phyloP scores from a whole-genome alignment of 2,329 filamentous ascomycete species.

The Zelopaecilomyces penicillatus region DNA sequence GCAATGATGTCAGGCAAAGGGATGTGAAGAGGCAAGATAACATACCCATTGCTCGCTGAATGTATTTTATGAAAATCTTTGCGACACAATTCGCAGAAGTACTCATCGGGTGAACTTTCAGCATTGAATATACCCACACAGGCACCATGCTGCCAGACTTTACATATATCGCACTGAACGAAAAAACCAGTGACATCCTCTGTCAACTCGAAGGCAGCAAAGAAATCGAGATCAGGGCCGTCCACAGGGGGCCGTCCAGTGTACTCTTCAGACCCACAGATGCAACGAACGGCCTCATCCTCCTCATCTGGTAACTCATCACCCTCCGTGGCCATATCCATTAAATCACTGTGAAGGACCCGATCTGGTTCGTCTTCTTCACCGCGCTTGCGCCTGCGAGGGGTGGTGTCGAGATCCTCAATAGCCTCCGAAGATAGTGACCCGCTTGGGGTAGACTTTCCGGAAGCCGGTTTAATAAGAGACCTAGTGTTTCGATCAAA shows the following conservation, averaged over 20 bases:
- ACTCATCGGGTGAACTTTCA: constrained; percentile 86
- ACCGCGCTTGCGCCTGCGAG: constrained; percentile 71
- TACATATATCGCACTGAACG: constrained; percentile 95
- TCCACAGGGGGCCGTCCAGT: constrained; percentile 68
- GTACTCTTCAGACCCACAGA: constrained; percentile 92
- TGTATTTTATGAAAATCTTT: constrained; percentile 85
- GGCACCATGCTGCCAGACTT: constrained; percentile 97
- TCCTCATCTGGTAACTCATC: constrained; percentile 67
- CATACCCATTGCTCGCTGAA: constrained; percentile 77
- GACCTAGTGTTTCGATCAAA: constrained; percentile 66
- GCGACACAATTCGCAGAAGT: constrained; percentile 93
- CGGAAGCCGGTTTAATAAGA: constrained; percentile 61
- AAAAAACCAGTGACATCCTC: constrained; percentile 93
- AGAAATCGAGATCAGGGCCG: constrained; percentile 47
- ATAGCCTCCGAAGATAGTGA: constrained; percentile 63
- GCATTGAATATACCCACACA: constrained; percentile 97
- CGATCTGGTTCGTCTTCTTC: constrained; percentile 53
- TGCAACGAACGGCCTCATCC: constrained; percentile 90
- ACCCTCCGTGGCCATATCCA: constrained; percentile 52
- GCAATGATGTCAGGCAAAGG: not conserved
- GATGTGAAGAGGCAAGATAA: constrained; percentile 12
- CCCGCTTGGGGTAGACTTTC: constrained; percentile 68
- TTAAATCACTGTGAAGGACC: constrained; percentile 30
- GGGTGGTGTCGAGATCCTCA: constrained; percentile 61
- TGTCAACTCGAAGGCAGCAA: constrained; percentile 54